phyloP scores from a whole-genome alignment of 192 early-diverging fungal genomes.

The Chytriomyces confervae region DNA sequence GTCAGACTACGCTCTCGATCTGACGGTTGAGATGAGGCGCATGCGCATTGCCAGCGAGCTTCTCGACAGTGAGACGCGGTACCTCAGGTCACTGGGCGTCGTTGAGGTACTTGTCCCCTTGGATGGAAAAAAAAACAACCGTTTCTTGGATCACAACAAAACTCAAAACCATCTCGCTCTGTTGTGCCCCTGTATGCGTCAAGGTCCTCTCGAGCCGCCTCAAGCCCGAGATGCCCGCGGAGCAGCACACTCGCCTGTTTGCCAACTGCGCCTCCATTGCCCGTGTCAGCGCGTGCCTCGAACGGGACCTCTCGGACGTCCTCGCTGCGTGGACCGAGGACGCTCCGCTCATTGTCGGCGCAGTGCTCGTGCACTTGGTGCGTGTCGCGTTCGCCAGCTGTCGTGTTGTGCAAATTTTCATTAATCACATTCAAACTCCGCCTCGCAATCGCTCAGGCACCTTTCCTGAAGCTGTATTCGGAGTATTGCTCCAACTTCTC shows the following conservation, averaged over 20 bases:
- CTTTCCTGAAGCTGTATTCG: constrained; percentile 24
- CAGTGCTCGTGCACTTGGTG: background rate
- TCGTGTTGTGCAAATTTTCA: background rate
- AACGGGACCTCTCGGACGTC: background rate
- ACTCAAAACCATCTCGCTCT: background rate
- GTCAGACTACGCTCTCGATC: too few relatives aligned
- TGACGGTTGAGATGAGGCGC: background rate
- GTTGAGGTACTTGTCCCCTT: background rate
- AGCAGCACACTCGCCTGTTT: background rate
- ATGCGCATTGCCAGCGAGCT: constrained; percentile 6
- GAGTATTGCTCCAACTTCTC: constrained; percentile 19
- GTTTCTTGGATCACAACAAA: background rate
- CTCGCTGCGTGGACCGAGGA: background rate
- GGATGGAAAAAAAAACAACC: too few relatives aligned
- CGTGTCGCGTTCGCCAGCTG: background rate
- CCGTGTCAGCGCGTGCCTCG: background rate
- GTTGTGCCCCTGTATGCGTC: too few relatives aligned
- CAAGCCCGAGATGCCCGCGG: background rate
- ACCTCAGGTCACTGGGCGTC: background rate
- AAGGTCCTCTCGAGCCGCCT: background rate
- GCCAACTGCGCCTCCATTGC: constrained; percentile 11
- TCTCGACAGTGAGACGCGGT: constrained; percentile 20
- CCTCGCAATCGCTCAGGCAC: constrained; percentile 12
- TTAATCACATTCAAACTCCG: background rate
- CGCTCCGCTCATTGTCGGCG: background rate